A percentile compares a stretch with the other conserved stretches of the same genome.
phyloP scores from a whole-genome alignment of 139 green algal genomes.

The Coelastrella sp. region DNA sequence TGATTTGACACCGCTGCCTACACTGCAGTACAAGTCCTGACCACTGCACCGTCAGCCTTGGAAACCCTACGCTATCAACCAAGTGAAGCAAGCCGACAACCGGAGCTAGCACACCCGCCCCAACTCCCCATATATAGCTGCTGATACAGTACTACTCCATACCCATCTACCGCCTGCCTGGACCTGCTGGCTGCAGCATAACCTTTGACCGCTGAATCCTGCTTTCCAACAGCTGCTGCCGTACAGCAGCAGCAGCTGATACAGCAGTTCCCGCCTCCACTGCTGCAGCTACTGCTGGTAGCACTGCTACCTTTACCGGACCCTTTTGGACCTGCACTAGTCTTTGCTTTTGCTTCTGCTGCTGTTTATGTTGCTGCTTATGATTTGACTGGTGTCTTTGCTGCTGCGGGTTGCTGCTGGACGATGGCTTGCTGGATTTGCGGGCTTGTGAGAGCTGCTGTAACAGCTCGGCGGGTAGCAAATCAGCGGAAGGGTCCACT shows the following conservation, averaged over 20 bases:
- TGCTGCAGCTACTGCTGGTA: constrained; percentile 11
- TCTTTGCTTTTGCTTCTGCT: constrained; percentile 1
- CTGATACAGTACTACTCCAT: too few species aligned
- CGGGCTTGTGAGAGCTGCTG: neutral
- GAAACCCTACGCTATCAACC: too few species aligned
- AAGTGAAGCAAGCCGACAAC: too few species aligned
- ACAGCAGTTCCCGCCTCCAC: neutral
- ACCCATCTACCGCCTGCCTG: neutral
- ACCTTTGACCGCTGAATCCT: neutral
- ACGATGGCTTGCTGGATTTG: neutral
- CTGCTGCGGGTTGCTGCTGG: neutral
- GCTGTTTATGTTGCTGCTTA: neutral
- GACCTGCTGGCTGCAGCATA: neutral
- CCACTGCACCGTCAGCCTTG: too few species aligned
- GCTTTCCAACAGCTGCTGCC: neutral
- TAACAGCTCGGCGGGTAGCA: neutral
- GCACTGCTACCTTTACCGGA: neutral
- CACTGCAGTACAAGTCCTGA: too few species aligned
- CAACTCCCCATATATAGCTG: too few species aligned
- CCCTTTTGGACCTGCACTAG: neutral
- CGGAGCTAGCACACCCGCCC: too few species aligned
- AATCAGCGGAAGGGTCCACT: neutral
- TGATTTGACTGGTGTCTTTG: neutral
- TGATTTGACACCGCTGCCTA: too few species aligned
- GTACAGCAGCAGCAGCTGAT: constrained; percentile 2